phyloP scores from a whole-genome alignment of 352 stramenopile genomes.

The Pythium vanterpoolii region DNA sequence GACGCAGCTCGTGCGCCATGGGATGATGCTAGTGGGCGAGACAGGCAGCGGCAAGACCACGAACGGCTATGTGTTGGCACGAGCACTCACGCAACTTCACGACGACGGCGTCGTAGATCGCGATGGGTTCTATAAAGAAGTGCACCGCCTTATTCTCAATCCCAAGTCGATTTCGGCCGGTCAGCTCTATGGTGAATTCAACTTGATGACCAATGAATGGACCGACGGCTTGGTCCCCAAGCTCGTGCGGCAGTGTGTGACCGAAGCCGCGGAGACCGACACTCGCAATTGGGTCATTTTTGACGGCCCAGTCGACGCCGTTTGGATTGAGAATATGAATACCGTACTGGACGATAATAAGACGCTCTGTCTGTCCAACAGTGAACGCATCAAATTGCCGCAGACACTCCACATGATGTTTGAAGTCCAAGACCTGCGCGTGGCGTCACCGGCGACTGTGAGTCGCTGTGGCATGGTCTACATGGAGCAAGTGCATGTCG shows the following conservation, averaged over 20 bases:
- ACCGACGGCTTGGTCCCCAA: slow-evolving; percentile 91
- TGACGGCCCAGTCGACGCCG: slow-evolving; percentile 87
- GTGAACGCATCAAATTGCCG: slow-evolving; percentile 85
- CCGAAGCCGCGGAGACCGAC: slow-evolving; percentile 72
- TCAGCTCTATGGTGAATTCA: slow-evolving; percentile 94
- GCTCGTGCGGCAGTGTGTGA: slow-evolving; percentile 88
- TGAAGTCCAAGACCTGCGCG: slow-evolving; percentile 88
- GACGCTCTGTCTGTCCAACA: slow-evolving; percentile 83
- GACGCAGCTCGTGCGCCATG: slow-evolving; percentile 89
- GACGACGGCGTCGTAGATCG: slow-evolving; percentile 80
- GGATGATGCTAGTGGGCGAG: slow-evolving; percentile 94
- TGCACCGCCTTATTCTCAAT: slow-evolving; percentile 89
- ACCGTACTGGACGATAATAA: slow-evolving; percentile 89
- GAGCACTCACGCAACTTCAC: slow-evolving; percentile 68
- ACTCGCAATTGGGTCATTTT: slow-evolving; percentile 91
- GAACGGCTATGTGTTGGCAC: slow-evolving; percentile 72
- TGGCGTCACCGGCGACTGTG: slow-evolving; percentile 87
- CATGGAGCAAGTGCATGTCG: slow-evolving; percentile 90
- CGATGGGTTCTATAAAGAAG: slow-evolving; percentile 86
- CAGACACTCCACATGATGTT: slow-evolving; percentile 92
- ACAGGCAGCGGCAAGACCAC: slow-evolving; percentile 88
- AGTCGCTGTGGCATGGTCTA: slow-evolving; percentile 91
- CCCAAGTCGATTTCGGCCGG: slow-evolving; percentile 96
- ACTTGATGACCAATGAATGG: slow-evolving; percentile 93
- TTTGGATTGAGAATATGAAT: slow-evolving; percentile 94